Evolutionary conservation across 495 filamentous ascomycete genomes (phyloP).

Genomic region (Xylaria acuta): DNA sequence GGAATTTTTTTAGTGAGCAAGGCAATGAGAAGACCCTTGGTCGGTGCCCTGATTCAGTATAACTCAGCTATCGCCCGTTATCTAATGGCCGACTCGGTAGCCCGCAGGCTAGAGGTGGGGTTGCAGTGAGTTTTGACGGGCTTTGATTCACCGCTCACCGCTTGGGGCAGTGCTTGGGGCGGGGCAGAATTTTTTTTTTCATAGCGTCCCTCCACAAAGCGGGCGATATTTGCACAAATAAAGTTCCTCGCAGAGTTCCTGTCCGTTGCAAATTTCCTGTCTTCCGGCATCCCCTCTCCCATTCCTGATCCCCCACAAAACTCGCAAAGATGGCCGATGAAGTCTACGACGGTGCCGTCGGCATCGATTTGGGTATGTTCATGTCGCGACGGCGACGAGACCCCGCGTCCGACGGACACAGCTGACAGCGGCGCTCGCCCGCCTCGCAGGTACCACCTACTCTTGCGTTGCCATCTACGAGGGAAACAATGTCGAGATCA

Average conservation of each 20-base stretch:
- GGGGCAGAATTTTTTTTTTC: conserved; percentile 35
- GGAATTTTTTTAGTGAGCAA: no score
- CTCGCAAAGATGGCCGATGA: conserved; percentile 80
- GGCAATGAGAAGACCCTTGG: conserved; percentile 2
- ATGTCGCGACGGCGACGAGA: conserved; percentile 20
- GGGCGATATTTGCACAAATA: conserved; percentile 31
- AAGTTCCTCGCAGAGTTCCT: conserved; percentile 25
- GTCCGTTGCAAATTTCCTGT: conserved; percentile 27
- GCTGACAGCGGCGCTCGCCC: conserved; percentile 11
- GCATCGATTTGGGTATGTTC: conserved; percentile 94
- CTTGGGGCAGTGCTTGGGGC: conserved; percentile 18
- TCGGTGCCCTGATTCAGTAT: conserved; percentile 7
- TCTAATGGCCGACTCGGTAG: conserved; percentile 14
- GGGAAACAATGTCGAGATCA: conserved; percentile 99
- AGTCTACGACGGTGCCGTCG: conserved; percentile 98
- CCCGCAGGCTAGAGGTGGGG: conserved; percentile 20
- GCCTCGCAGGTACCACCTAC: conserved; percentile 86
- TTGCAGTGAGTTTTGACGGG: conserved; percentile 3
- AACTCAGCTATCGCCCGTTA: conserved; percentile 16
- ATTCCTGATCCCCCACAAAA: conserved; percentile 34
- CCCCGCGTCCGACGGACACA: conserved; percentile 10
- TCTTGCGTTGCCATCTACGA: conserved; percentile 99
- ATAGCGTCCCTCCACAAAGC: conserved; percentile 25
- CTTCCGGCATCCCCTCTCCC: conserved; percentile 30
- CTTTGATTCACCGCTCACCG: conserved; percentile 27